These are phyloP conservation scores for Cornus suecica DNA, from an alignment of 148 eudicot species.

Conservation along the genomic window DNA sequence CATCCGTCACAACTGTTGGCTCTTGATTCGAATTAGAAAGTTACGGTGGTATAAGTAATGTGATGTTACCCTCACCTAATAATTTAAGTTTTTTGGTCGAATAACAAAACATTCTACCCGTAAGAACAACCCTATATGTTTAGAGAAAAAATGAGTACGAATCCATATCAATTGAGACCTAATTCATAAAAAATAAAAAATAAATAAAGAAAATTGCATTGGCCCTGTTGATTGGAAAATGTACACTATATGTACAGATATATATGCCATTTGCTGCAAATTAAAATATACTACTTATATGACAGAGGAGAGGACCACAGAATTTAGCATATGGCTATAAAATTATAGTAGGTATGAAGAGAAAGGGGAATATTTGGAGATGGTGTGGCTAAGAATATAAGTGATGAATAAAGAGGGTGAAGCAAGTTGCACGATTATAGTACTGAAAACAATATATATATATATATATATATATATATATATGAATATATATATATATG, in stretches of 20 bases:
- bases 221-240: not conserved
- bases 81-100: no score
- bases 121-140: not conserved
- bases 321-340: constrained; percentile 3
- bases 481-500: no score
- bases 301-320: constrained; percentile 9
- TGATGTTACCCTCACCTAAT: no score
- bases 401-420: not conserved
- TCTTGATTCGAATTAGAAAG: no score
- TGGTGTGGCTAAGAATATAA: constrained; percentile 10
- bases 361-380: constrained; percentile 12
- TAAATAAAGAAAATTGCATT: not conserved
- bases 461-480: no score
- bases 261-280: not conserved
- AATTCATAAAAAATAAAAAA: not conserved
- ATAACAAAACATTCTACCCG: no score
- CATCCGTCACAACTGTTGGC: no score
- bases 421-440: constrained; percentile 13
- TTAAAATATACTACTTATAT: not conserved
- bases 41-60: no score
- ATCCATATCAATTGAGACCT: not conserved
- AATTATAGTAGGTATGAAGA: not conserved
- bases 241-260: not conserved
- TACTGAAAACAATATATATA: not conserved
- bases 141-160: not conserved